Percentiles rank a stretch among this genome's conserved stretches.
Conservation (phyloP, 495 filamentous ascomycete species). For the Diplogelasinospora grovesii region DNA sequence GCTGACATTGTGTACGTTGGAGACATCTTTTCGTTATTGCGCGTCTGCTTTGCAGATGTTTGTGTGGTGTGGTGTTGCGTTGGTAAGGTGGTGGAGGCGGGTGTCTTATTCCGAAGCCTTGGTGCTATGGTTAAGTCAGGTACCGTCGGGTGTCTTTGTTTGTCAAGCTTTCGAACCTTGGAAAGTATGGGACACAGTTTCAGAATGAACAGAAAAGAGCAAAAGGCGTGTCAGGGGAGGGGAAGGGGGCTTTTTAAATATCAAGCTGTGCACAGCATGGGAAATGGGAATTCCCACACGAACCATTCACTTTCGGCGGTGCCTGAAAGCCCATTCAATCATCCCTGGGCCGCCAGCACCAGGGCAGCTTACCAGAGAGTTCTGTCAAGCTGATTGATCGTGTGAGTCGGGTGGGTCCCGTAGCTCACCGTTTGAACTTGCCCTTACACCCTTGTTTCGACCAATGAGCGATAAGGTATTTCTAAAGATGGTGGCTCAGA, state of each 20-base stretch:
- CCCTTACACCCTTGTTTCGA: background rate
- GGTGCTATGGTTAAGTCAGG: no score
- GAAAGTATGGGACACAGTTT: background rate
- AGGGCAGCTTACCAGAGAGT: background rate
- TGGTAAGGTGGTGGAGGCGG: background rate
- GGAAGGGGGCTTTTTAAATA: background rate
- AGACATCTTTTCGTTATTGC: conserved; percentile 33
- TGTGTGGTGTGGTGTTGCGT: background rate
- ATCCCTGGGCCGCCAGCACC: background rate
- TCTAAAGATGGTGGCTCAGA: conserved; percentile 22
- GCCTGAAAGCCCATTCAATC: conserved; percentile 1
- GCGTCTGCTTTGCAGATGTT: conserved; percentile 1
- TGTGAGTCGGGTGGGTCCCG: no score
- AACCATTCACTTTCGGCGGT: background rate
- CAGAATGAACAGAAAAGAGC: background rate
- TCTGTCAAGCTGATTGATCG: no score
- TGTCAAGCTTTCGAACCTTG: no score
- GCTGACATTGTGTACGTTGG: conserved; percentile 49
- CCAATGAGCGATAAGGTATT: conserved; percentile 20
- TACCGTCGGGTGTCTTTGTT: no score
- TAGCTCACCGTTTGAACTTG: no score
- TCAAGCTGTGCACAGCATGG: background rate
- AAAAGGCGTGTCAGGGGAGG: background rate
- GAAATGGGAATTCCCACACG: background rate
- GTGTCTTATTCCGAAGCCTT: no score